phyloP scores from a whole-genome alignment of 768 basidiomycete species.

The Obba rivulosa region DNA sequence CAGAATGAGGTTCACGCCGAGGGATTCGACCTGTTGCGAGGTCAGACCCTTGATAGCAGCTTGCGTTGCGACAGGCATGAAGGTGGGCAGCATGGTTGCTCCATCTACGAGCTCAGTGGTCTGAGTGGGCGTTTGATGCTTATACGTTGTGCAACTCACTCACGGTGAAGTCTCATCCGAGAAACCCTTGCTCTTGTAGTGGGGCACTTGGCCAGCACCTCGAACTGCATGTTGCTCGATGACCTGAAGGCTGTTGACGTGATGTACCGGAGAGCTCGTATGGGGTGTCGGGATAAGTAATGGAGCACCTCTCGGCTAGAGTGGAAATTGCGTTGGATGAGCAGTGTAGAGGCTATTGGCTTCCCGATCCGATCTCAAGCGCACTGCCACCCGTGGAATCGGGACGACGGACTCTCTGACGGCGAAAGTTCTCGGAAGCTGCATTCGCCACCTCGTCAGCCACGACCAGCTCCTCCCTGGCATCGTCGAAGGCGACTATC shows the following conservation, averaged over 20 bases:
- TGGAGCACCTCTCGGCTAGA: not conserved
- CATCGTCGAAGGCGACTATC: not conserved
- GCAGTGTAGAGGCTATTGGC: constrained; percentile 12
- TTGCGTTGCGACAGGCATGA: constrained; percentile 93
- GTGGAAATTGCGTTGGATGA: not conserved
- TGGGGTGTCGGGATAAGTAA: not conserved
- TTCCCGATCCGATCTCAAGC: constrained; percentile 15
- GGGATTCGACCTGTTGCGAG: constrained; percentile 72
- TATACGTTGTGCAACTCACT: constrained; percentile 21
- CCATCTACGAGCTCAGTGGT: constrained; percentile 47
- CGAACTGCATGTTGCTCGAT: constrained; percentile 61
- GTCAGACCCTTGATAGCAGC: constrained; percentile 91
- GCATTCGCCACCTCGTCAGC: not conserved
- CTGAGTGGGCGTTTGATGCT: not conserved
- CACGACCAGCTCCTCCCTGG: not conserved
- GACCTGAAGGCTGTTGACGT: no score
- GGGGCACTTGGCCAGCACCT: constrained; percentile 73
- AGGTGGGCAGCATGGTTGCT: constrained; percentile 77
- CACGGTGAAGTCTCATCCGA: constrained; percentile 79
- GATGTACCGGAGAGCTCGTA: not conserved
- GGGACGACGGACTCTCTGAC: no score
- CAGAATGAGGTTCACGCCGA: constrained; percentile 78
- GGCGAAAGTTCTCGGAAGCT: not conserved
- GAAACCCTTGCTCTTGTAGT: constrained; percentile 82
- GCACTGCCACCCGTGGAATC: no score